Evolutionary conservation across 257 asterid species (phyloP).

Genomic region (Solanum tacnaense): DNA sequence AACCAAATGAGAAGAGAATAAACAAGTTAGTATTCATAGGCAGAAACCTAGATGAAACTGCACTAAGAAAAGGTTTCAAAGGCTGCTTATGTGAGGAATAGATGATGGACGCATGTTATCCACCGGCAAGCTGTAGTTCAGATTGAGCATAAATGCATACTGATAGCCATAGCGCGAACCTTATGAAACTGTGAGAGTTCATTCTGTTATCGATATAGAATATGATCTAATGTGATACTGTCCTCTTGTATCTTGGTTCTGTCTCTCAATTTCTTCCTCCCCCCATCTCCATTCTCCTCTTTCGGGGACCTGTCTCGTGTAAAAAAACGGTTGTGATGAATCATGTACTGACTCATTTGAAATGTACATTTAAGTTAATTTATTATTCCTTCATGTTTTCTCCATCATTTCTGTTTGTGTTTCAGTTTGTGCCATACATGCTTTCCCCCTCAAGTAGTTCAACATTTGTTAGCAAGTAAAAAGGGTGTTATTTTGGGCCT

Average conservation of each 20-base stretch:
- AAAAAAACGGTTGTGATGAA: neutral
- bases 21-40: slow-evolving; percentile 92
- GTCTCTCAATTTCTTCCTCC: neutral
- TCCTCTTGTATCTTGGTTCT: neutral
- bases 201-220: neutral
- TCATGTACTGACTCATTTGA: neutral
- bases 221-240: neutral
- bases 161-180: neutral
- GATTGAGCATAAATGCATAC: neutral
- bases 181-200: neutral
- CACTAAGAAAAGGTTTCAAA: slow-evolving; percentile 75
- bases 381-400: neutral
- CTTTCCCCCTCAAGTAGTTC: neutral
- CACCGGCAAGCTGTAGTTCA: neutral
- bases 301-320: neutral
- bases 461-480: neutral
- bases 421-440: neutral
- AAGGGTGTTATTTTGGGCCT: neutral
- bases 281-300: neutral
- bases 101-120: neutral
- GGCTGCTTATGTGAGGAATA: slow-evolving; percentile 62
- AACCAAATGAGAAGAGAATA: slow-evolving; percentile 56
- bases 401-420: neutral
- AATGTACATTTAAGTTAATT: neutral
- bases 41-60: slow-evolving; percentile 70